Evolutionary conservation across 805 yeast species (phyloP).

Genomic region (Pichia nanzhaoensis): DNA sequence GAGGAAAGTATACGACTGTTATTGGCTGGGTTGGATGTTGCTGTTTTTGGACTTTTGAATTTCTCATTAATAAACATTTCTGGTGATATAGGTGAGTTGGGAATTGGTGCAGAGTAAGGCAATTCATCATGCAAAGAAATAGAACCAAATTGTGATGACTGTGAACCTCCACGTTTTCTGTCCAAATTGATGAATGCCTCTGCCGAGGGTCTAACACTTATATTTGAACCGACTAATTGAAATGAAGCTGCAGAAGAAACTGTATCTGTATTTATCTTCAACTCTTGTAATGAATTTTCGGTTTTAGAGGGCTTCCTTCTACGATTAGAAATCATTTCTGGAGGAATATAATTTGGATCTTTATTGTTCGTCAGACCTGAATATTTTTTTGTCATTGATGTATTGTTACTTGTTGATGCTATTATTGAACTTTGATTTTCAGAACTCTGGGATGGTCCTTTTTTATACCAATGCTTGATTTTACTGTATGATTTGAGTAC

Average conservation of each 20-base stretch:
- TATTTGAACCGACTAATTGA: conserved; percentile 1
- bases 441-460: conserved; percentile 27
- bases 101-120: not conserved
- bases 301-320: conserved; percentile 23
- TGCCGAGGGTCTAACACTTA: conserved; percentile 1
- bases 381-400: not conserved
- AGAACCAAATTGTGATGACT: conserved; percentile 8
- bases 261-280: not conserved
- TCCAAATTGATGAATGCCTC: conserved; percentile 10
- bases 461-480: conserved; percentile 64
- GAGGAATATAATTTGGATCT: conserved; percentile 32
- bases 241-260: conserved; percentile 2
- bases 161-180: conserved; percentile 5
- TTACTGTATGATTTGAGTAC: conserved; percentile 46
- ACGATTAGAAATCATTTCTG: conserved; percentile 63
- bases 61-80: conserved; percentile 24
- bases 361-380: not conserved
- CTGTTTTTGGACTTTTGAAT: conserved; percentile 11
- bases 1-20: not conserved
- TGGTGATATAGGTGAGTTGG: conserved; percentile 18
- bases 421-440: not conserved
- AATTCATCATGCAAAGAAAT: conserved; percentile 6
- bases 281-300: not conserved
- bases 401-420: not conserved
- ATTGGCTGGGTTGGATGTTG: not conserved